These are phyloP conservation scores for Saccharomycopsis selenospora DNA, from an alignment of 805 yeast species.

Conservation along the genomic window DNA sequence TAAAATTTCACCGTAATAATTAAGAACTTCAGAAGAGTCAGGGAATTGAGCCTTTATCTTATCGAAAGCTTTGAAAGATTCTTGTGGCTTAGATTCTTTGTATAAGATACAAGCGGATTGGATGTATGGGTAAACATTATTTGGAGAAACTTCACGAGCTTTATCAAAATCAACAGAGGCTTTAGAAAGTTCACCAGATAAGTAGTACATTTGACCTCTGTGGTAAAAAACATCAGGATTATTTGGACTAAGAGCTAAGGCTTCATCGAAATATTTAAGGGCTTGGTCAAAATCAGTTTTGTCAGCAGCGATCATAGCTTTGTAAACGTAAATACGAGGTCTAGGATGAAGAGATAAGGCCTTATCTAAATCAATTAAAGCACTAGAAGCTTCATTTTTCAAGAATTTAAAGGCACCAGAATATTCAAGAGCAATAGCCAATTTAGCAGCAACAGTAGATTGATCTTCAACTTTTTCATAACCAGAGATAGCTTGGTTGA, in stretches of 20 bases:
- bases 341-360: constrained; percentile 66
- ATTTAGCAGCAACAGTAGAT: constrained; percentile 29
- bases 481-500: constrained; percentile 52
- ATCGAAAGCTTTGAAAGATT: constrained; percentile 58
- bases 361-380: constrained; percentile 55
- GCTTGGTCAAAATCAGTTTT: constrained; percentile 50
- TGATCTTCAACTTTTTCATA: constrained; percentile 29
- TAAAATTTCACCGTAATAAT: constrained; percentile 90
- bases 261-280: constrained; percentile 61
- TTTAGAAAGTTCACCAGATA: constrained; percentile 62
- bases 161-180: constrained; percentile 72
- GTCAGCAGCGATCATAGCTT: constrained; percentile 81
- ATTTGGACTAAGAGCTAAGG: constrained; percentile 58
- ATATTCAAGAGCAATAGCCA: constrained; percentile 77
- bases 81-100: constrained; percentile 57
- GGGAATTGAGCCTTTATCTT: constrained; percentile 73
- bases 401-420: constrained; percentile 77
- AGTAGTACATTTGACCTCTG: constrained; percentile 84
- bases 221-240: constrained; percentile 87
- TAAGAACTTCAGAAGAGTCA: constrained; percentile 84
- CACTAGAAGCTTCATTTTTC: constrained; percentile 61
- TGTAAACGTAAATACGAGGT: constrained; percentile 72
- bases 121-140: constrained; percentile 77
- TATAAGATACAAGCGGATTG: constrained; percentile 90
- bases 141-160: constrained; percentile 66